Evolutionary conservation across 1,139 yeast genomes (phyloP).

Genomic region (Starmera stellimalicola): DNA sequence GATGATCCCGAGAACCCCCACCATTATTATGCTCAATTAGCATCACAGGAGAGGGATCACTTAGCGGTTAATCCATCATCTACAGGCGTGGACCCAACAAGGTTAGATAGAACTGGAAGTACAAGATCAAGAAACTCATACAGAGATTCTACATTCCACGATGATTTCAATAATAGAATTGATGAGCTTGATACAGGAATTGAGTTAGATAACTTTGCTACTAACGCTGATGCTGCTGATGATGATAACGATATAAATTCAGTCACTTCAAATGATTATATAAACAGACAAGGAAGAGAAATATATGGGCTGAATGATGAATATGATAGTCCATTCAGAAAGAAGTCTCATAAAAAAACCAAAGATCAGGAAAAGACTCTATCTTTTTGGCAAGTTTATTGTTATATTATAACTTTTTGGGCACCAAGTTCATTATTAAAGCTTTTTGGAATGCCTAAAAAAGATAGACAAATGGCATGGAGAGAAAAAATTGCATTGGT

Average conservation of each 20-base stretch:
- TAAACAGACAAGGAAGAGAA: constrained; percentile 34
- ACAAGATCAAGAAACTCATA: constrained; percentile 6
- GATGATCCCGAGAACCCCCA: constrained; percentile 61
- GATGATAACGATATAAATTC: constrained; percentile 9
- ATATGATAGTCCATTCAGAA: constrained; percentile 19
- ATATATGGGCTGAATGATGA: constrained; percentile 58
- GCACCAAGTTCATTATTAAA: constrained; percentile 72
- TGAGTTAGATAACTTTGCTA: constrained; percentile 11
- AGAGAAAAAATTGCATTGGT: constrained; percentile 87
- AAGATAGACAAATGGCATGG: constrained; percentile 91
- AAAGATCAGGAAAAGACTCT: constrained; percentile 23
- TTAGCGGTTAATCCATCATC: constrained; percentile 59
- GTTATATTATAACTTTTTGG: constrained; percentile 79
- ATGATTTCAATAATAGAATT: too few species aligned
- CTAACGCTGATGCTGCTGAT: constrained; percentile 5
- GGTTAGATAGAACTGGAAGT: constrained; percentile 11
- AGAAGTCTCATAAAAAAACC: constrained; percentile 6
- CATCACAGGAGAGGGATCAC: constrained; percentile 58
- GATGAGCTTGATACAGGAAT: too few species aligned
- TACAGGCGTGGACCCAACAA: constrained; percentile 63
- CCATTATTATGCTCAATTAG: constrained; percentile 74
- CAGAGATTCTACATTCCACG: constrained; percentile 3
- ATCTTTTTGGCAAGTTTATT: constrained; percentile 75
- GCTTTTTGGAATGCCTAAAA: constrained; percentile 68
- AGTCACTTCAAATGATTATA: not conserved